Percentiles rank a stretch among this genome's conserved stretches.
These are phyloP conservation scores for Epichloe brachyelytri DNA, from an alignment of 2,329 filamentous ascomycete species.

Conservation along the genomic window DNA sequence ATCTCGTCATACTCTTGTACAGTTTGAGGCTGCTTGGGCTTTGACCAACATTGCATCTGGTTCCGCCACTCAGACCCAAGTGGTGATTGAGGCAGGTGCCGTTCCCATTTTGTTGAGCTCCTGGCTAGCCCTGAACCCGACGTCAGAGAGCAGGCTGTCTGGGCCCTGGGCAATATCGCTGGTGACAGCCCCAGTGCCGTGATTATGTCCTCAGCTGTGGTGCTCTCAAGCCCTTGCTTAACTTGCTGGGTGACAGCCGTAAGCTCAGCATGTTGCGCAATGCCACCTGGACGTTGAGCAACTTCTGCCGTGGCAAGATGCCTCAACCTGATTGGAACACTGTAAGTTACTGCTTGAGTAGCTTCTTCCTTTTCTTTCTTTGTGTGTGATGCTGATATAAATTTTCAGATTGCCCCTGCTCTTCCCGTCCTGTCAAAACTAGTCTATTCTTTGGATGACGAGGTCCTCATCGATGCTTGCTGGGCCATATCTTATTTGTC, in stretches of 20 bases:
- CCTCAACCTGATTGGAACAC: conserved; percentile 97
- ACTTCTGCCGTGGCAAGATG: conserved; percentile 99
- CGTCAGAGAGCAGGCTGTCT: conserved; percentile 95
- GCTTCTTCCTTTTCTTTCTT: not conserved
- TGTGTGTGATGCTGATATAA: not conserved
- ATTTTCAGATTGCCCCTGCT: conserved; percentile 70
- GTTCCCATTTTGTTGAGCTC: conserved; percentile 95
- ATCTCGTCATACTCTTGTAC: conserved; percentile 93
- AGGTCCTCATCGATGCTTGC: conserved; percentile 96
- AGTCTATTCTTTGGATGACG: conserved; percentile 95
- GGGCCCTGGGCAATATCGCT: conserved; percentile 97
- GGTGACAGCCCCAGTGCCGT: conserved; percentile 95
- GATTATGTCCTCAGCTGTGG: conserved; percentile 91
- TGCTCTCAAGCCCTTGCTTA: conserved; percentile 79
- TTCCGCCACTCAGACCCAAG: conserved; percentile 93
- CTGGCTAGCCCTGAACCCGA: conserved; percentile 92
- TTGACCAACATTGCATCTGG: conserved; percentile 98
- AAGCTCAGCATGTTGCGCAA: conserved; percentile 99
- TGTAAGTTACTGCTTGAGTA: conserved; percentile 38
- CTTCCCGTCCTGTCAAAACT: conserved; percentile 93
- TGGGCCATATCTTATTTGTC: conserved; percentile 99
- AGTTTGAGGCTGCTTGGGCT: conserved; percentile 98
- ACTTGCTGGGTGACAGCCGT: conserved; percentile 87
- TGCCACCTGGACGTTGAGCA: conserved; percentile 97
- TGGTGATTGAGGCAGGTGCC: conserved; percentile 94